phyloP scores from a whole-genome alignment of 2,329 filamentous ascomycete species.

The Paecilomyces formosus region DNA sequence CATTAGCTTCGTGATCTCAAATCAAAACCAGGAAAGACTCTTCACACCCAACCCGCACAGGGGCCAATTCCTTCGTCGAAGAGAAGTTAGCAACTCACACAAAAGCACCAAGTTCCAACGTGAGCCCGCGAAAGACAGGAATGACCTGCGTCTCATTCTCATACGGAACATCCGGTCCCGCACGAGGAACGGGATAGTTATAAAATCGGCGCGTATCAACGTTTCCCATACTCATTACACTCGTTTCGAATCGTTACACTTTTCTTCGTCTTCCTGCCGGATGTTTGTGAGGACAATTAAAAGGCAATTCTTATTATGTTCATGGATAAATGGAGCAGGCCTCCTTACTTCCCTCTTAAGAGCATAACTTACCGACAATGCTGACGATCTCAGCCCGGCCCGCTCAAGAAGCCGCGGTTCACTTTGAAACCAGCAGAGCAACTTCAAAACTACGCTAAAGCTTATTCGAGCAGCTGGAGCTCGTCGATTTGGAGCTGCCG shows the following conservation, averaged over 20 bases:
- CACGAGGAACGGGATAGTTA: conserved; percentile 29
- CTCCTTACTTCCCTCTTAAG: no score
- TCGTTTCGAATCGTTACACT: neutral
- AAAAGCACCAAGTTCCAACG: conserved; percentile 55
- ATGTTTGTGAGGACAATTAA: neutral
- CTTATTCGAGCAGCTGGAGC: neutral
- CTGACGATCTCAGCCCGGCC: neutral
- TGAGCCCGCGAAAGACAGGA: conserved; percentile 60
- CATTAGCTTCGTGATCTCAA: neutral
- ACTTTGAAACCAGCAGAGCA: neutral
- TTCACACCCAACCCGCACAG: neutral
- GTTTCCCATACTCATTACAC: conserved; percentile 4
- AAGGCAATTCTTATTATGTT: neutral
- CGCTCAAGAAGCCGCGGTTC: neutral
- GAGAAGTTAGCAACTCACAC: conserved; percentile 42
- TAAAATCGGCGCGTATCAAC: conserved; percentile 14
- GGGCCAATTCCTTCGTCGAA: neutral
- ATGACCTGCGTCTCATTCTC: conserved; percentile 52
- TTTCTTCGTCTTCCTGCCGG: neutral
- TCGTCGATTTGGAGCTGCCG: neutral
- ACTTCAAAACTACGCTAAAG: neutral
- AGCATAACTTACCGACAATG: neutral
- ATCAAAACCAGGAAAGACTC: conserved; percentile 2
- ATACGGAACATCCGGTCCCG: conserved; percentile 38
- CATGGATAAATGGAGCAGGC: neutral